Evolutionary conservation across 164 flowering plant genomes (phyloP).

Genomic region (Malania oleifera): DNA sequence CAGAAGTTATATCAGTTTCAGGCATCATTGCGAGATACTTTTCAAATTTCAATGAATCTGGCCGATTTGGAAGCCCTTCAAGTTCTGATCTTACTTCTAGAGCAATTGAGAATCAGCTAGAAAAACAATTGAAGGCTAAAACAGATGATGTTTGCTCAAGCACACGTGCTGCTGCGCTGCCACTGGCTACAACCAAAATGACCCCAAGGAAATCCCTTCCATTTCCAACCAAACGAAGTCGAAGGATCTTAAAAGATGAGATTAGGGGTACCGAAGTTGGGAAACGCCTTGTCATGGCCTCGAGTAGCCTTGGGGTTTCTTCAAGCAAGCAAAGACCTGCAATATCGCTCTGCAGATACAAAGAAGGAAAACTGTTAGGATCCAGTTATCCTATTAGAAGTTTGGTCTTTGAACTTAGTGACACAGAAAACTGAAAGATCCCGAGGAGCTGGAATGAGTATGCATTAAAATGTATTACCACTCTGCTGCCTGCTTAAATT

Average conservation of each 20-base stretch:
- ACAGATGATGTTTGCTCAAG: conserved; percentile 7
- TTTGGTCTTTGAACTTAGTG: conserved; percentile 38
- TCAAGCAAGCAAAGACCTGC: conserved; percentile 19
- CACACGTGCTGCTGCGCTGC: not conserved
- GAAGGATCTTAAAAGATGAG: conserved; percentile 12
- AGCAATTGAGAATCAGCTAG: not conserved
- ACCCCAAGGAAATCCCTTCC: conserved; percentile 7
- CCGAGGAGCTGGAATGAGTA: too few species aligned
- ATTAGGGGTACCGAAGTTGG: conserved; percentile 35
- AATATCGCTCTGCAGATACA: conserved; percentile 16
- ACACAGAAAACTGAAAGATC: conserved; percentile 28
- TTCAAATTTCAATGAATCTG: conserved; percentile 21
- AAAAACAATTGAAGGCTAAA: conserved; percentile 10
- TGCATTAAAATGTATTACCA: conserved; percentile 26
- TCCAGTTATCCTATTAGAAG: conserved; percentile 15
- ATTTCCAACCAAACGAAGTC: not conserved
- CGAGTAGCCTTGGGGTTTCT: conserved; percentile 32
- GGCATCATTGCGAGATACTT: conserved; percentile 45
- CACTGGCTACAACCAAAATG: conserved; percentile 12
- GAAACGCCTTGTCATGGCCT: conserved; percentile 37
- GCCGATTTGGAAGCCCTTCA: conserved; percentile 10
- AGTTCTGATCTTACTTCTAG: conserved; percentile 3
- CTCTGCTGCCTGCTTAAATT: conserved; percentile 29
- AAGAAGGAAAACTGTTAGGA: conserved; percentile 4
- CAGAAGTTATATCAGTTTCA: conserved; percentile 36